A percentile compares a stretch with the other conserved stretches of the same genome.
These are phyloP conservation scores for Aciculoconidium aculeatum DNA, from an alignment of 805 yeast genomes.

Conservation along the genomic window DNA sequence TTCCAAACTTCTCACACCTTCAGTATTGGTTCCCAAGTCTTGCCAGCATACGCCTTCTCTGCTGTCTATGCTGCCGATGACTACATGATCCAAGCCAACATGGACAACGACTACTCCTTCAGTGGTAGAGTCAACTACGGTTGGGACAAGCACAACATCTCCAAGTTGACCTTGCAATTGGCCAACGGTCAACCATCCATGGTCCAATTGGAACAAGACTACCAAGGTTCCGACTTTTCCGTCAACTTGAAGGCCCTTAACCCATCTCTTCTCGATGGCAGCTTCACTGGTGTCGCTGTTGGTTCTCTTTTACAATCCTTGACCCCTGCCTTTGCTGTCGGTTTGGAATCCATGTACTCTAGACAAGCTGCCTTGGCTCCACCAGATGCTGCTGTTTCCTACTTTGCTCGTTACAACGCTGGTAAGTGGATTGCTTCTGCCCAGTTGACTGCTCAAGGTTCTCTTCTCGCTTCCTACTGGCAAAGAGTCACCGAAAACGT, in stretches of 20 bases:
- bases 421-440: conserved; percentile 92
- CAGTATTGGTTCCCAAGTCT: conserved; percentile 74
- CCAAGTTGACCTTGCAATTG: conserved; percentile 84
- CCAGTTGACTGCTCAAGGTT: conserved; percentile 90
- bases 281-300: conserved; percentile 86
- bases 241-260: conserved; percentile 86
- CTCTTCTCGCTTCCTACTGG: conserved; percentile 86
- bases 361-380: conserved; percentile 61
- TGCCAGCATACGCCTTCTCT: conserved; percentile 88
- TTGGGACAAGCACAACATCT: conserved; percentile 72
- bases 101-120: conserved; percentile 81
- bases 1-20: conserved; percentile 96
- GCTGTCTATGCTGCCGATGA: conserved; percentile 85
- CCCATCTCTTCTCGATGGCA: conserved; percentile 72
- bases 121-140: conserved; percentile 88
- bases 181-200: conserved; percentile 86
- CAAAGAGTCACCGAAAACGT: conserved; percentile 87
- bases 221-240: conserved; percentile 83
- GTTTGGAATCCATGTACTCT: conserved; percentile 89
- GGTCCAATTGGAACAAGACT: conserved; percentile 95
- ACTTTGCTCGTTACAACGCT: conserved; percentile 83
- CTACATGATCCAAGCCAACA: conserved; percentile 81
- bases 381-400: conserved; percentile 87
- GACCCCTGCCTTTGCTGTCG: conserved; percentile 77
- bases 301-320: conserved; percentile 88